Evolutionary conservation across 164 flowering plant genomes (phyloP), one percentile per base, ranked within the genome.

Genomic region (Stephania yunnanensis): DNA sequence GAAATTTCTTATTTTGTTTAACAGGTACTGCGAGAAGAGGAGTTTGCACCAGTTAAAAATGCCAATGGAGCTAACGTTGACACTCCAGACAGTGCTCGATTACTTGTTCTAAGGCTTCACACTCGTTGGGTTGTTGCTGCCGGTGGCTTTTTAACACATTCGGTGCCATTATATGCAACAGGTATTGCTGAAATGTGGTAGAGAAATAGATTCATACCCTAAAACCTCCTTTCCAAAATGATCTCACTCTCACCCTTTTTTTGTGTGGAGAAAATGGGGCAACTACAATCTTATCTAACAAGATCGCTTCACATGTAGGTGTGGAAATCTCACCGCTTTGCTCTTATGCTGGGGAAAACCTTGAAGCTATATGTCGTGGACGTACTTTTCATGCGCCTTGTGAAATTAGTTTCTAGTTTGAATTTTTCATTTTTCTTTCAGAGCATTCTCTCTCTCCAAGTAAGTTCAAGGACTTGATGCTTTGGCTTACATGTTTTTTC

Each of bases 21-120:
- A 15, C 73, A 95, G 98, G 92, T 87, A 9, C 63, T 85, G 58
- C 91, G 98, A 3, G 99, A 95, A 72, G 98, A 95, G 82, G 99
- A 95, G 83, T 95, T 95, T 84, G 99, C 99, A 29, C 99, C 99
- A 0, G 99, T 95, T 12, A 95, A 95, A 83, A 95, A 95, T 83
- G 95, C 97, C 61, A 93, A 90, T 76, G 97, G 97, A 2, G 84
- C 99, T 69, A 88, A 81, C 75, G 87, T 71, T 82, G 99, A 95
- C 80, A 95, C 99, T 69, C 99, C 99, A 29, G 98, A 92, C 29
- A 93, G 92, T 81, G 99, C 99, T 53, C 80, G 93, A 22, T 82
- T 93, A 70, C 93, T 93, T 71, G 86, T 92, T 69, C 98, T 95
- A 68, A 92, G 99, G 17, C 97, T 95, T 36, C 99, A 95, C 72